Evolutionary conservation across 306 rosid genomes (phyloP), one percentile per base, ranked within the genome.

Genomic region (Coriaria nepalensis): DNA sequence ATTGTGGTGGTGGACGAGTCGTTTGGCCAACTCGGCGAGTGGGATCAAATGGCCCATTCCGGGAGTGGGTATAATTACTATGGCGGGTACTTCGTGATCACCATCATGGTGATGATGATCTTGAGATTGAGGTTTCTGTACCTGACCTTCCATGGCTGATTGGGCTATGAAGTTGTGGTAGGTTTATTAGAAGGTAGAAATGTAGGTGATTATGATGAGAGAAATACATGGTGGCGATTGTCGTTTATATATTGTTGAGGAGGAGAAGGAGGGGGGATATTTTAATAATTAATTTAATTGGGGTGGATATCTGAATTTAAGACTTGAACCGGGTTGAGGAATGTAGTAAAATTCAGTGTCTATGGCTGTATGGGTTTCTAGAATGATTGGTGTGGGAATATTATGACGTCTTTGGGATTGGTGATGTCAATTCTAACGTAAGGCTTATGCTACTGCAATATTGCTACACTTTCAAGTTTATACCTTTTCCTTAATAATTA

Each of bases 21-120:
- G 64, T 37, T 81, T 85, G 9, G 93, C 82, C 37, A 81, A 64
- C 51, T 76, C 87, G 5, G 61, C 55, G 60, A 86, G 81, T 4
- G 95, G 95, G 39, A 86, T 86, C 15, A 86, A 76, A 58, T 86
- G 95, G 37, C 95, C 95, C 81, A 86, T 86, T 6, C 93, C 88
- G 1, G 95, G 95, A 13, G 64, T 66, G 0, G 95, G 87, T 1
- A 78, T 10, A 46, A 81, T 65, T 0, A 69, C 84, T 29, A 86
- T 56, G 48, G 63, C 62, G 0, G 83, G 44, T 2, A 61, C 20
- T 6, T 20, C 29, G 3, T 20, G 3, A 20, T 20, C 29, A 20
- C 1, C 29, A 20, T 20, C 29, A 20, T 20, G 29, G 29, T 56
- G 55, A 20, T 45, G 0, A 9, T n/a, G 44, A 13, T 62, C 52